These are phyloP conservation scores for Cladorrhinum samala DNA, from an alignment of 495 filamentous ascomycete genomes.

Conservation along the genomic window DNA sequence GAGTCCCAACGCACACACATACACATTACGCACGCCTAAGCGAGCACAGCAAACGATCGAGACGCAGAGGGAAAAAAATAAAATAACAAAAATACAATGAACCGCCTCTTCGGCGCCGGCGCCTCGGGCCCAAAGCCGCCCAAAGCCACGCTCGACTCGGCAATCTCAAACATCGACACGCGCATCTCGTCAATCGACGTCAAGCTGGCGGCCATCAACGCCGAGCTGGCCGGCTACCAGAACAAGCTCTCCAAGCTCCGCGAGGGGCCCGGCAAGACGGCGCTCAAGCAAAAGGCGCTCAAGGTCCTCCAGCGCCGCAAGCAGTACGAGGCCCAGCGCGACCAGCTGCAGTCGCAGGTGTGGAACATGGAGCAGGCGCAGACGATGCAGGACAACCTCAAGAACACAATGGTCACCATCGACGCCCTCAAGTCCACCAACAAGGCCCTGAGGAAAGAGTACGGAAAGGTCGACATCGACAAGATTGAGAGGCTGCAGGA, in stretches of 20 bases:
- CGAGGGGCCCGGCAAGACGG: slow-evolving; percentile 89
- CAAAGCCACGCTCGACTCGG: slow-evolving; percentile 81
- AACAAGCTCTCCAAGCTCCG: slow-evolving; percentile 86
- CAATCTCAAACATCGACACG: slow-evolving; percentile 84
- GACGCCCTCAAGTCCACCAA: slow-evolving; percentile 96
- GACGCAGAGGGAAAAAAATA: background rate
- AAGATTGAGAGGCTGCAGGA: slow-evolving; percentile 98
- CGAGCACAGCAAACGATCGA: no score
- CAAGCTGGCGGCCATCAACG: slow-evolving; percentile 85
- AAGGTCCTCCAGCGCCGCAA: slow-evolving; percentile 95
- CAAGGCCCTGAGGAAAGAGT: slow-evolving; percentile 88
- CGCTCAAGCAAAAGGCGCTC: slow-evolving; percentile 88
- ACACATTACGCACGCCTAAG: no score
- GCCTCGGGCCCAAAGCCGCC: slow-evolving; percentile 72
- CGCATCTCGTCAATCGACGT: slow-evolving; percentile 89
- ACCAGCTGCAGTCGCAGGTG: slow-evolving; percentile 88
- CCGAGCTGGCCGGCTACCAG: slow-evolving; percentile 86
- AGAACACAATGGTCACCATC: slow-evolving; percentile 97
- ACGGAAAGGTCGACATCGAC: slow-evolving; percentile 94
- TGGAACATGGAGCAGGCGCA: slow-evolving; percentile 99
- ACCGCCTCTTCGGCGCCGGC: slow-evolving; percentile 87
- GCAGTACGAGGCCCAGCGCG: slow-evolving; percentile 89
- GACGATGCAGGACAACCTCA: slow-evolving; percentile 98
- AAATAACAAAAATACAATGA: no score
- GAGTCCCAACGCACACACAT: no score